Percentiles rank a stretch among this genome's conserved stretches.
Evolutionary conservation across 2,329 filamentous ascomycete species (phyloP).

Genomic region (Juglanconis sp.): DNA sequence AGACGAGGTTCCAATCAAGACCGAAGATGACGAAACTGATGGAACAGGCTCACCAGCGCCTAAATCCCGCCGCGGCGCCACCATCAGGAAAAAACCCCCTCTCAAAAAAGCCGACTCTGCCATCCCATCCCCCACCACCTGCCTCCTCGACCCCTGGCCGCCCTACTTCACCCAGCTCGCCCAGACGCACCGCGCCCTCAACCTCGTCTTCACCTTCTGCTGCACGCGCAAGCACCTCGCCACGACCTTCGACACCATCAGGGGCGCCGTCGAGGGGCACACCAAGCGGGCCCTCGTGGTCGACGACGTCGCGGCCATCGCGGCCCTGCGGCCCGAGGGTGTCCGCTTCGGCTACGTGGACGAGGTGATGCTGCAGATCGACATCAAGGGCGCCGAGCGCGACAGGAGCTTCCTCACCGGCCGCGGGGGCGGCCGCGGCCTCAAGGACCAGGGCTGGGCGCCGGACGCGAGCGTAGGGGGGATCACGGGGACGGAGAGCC

Average conservation of each 20-base stretch:
- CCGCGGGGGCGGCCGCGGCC: slow-evolving; percentile 44
- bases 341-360: slow-evolving; percentile 86
- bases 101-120: slow-evolving; percentile 15
- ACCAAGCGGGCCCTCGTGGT: slow-evolving; percentile 67
- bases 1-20: not conserved
- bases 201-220: slow-evolving; percentile 92
- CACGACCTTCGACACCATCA: slow-evolving; percentile 88
- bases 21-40: slow-evolving; percentile 8
- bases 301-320: slow-evolving; percentile 80
- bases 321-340: slow-evolving; percentile 70
- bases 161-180: slow-evolving; percentile 68
- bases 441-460: slow-evolving; percentile 46
- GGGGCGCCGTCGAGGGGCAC: slow-evolving; percentile 78
- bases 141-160: slow-evolving; percentile 61
- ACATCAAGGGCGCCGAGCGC: slow-evolving; percentile 65
- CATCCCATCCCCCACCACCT: slow-evolving; percentile 25
- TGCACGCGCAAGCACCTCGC: slow-evolving; percentile 87
- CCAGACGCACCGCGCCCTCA: slow-evolving; percentile 78
- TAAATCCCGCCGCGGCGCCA: slow-evolving; percentile 11
- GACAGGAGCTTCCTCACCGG: slow-evolving; percentile 63
- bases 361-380: slow-evolving; percentile 76
- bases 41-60: not conserved
- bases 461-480: slow-evolving; percentile 57
- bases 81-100: slow-evolving; percentile 18
- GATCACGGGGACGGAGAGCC: slow-evolving; percentile 45